phyloP scores from a whole-genome alignment of 371 early-diverging fungal species.

The Rhizopus sp. region DNA sequence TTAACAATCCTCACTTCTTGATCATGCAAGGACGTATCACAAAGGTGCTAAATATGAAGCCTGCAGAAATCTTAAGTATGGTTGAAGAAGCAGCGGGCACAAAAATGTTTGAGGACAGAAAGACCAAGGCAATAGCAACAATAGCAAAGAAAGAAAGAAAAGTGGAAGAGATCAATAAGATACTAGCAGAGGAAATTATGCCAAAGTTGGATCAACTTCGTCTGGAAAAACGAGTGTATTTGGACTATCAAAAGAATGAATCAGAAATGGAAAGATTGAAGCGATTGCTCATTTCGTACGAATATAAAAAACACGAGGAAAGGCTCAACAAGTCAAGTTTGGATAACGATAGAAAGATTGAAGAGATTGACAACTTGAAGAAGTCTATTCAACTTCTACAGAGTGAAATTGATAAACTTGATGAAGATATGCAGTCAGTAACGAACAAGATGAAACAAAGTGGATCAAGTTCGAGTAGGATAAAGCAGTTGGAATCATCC shows the following conservation, averaged over 20 bases:
- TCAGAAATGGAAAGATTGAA: conserved; percentile 83
- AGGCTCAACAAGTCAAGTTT: conserved; percentile 43
- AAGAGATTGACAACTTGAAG: conserved; percentile 30
- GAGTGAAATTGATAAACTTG: conserved; percentile 49
- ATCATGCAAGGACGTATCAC: conserved; percentile 99
- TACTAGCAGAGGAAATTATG: conserved; percentile 87
- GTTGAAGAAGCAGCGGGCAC: conserved; percentile 99
- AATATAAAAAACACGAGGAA: conserved; percentile 68
- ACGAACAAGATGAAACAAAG: conserved; percentile 34
- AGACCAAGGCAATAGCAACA: conserved; percentile 92
- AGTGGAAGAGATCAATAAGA: conserved; percentile 85
- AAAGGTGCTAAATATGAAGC: conserved; percentile 99
- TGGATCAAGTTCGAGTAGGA: conserved; percentile 60
- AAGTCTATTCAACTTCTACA: conserved; percentile 35
- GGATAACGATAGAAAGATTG: conserved; percentile 37
- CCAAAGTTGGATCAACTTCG: conserved; percentile 94
- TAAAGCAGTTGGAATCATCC: conserved; percentile 63
- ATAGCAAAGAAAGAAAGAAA: conserved; percentile 97
- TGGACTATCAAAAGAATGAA: conserved; percentile 93
- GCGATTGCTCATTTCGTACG: conserved; percentile 81
- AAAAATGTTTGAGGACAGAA: conserved; percentile 96
- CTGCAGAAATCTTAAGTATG: conserved; percentile 94
- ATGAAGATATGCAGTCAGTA: conserved; percentile 46
- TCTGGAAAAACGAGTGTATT: conserved; percentile 84
- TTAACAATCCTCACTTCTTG: conserved; percentile 98